phyloP scores from a whole-genome alignment of 208 protist genomes.

The Porcisia deanei region DNA sequence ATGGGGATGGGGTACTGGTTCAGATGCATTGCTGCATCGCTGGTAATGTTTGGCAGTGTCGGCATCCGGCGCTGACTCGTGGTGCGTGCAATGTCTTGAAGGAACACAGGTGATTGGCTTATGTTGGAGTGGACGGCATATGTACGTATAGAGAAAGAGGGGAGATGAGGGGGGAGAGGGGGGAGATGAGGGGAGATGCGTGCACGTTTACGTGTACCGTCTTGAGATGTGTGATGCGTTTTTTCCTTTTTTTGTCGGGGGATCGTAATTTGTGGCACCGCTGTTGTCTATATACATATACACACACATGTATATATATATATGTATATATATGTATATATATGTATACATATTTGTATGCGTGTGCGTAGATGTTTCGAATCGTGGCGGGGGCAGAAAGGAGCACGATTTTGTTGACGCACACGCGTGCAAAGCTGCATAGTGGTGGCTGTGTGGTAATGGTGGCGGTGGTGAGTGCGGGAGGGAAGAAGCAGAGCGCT shows the following conservation, averaged over 20 bases:
- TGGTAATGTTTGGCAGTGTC: not conserved
- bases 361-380: not conserved
- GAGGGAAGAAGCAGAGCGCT: not conserved
- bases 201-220: not conserved
- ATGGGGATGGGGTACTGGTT: slow-evolving; percentile 8
- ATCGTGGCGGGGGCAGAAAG: not conserved
- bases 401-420: not conserved
- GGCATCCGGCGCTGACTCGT: not conserved
- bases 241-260: not conserved
- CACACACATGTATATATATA: not conserved
- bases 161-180: not conserved
- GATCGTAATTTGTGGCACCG: too few relatives aligned
- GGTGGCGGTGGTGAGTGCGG: not conserved
- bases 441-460: not conserved
- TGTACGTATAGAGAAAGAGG: not conserved
- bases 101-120: not conserved
- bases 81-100: not conserved
- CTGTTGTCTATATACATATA: too few relatives aligned
- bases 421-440: not conserved
- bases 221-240: not conserved
- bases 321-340: too few relatives aligned
- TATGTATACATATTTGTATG: too few relatives aligned
- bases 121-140: not conserved
- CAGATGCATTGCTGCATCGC: slow-evolving; percentile 11
- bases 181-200: not conserved